These are phyloP conservation scores for Eucalyptus brandiana DNA, from an alignment of 345 rosid genomes.

Conservation along the genomic window DNA sequence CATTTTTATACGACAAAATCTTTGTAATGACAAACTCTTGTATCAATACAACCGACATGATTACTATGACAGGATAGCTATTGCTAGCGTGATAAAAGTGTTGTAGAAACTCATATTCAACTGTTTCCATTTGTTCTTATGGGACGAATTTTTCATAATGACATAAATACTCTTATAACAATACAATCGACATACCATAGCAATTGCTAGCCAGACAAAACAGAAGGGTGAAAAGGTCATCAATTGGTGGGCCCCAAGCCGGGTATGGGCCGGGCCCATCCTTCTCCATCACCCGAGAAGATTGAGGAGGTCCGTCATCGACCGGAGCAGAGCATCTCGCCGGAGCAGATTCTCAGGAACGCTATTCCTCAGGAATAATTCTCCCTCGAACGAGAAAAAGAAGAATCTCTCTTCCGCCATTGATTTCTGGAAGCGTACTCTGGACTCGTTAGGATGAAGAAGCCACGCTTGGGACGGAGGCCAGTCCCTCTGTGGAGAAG, in stretches of 20 bases:
- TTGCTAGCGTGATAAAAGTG: not conserved
- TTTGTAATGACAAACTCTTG: not conserved
- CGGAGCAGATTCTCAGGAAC: not conserved
- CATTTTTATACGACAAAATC: not conserved
- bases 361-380: not conserved
- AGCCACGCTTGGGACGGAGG: not conserved
- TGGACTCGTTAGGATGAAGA: not conserved
- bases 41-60: not conserved
- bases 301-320: not conserved
- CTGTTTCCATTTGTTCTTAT: not conserved
- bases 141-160: not conserved
- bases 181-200: accelerated
- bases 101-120: not conserved
- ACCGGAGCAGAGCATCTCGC: not conserved
- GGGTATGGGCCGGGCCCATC: not conserved
- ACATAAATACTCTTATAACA: not conserved
- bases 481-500: not conserved
- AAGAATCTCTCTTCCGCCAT: not conserved
- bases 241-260: not conserved
- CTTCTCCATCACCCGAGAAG: not conserved
- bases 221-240: not conserved
- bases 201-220: not conserved
- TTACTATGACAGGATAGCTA: not conserved
- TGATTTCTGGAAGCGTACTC: not conserved
- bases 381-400: not conserved